Evolutionary conservation across 805 yeast species (phyloP).

Genomic region (Saccharomyces kudriavzevii): DNA sequence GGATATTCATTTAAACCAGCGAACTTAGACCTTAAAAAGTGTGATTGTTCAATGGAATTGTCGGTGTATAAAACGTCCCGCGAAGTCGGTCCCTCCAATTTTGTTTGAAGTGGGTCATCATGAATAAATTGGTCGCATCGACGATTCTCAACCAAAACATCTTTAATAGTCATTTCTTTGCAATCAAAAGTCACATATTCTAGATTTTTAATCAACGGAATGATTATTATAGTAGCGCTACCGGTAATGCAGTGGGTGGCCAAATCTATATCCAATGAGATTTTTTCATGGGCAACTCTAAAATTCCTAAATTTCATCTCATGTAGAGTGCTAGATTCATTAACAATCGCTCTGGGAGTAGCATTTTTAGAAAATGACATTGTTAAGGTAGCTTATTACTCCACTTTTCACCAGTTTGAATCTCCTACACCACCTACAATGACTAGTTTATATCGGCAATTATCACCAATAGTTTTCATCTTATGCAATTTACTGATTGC

Average conservation of each 20-base stretch:
- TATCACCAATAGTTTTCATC: not conserved
- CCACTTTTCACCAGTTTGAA: not conserved
- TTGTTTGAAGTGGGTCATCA: slow-evolving; percentile 22
- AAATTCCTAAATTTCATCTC: slow-evolving; percentile 30
- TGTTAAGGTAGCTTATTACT: not conserved
- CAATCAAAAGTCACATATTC: slow-evolving; percentile 67
- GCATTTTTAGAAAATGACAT: slow-evolving; percentile 25
- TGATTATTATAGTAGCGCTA: slow-evolving; percentile 70
- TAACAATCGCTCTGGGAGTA: slow-evolving; percentile 17
- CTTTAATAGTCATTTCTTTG: slow-evolving; percentile 58
- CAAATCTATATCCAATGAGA: slow-evolving; percentile 71
- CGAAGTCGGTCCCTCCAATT: not conserved
- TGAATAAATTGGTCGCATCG: slow-evolving; percentile 31
- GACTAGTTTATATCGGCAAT: not conserved
- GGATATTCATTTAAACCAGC: slow-evolving; percentile 26
- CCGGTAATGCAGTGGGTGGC: slow-evolving; percentile 55
- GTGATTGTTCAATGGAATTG: slow-evolving; percentile 29
- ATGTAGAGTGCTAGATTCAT: slow-evolving; percentile 10
- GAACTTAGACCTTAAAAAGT: slow-evolving; percentile 26
- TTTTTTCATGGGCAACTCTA: slow-evolving; percentile 77
- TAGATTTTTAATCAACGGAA: slow-evolving; percentile 57
- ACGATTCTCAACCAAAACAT: slow-evolving; percentile 57
- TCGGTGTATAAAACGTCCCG: slow-evolving; percentile 14
- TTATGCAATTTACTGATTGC: not conserved
- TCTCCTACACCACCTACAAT: not conserved